phyloP scores from a whole-genome alignment of 2,329 filamentous ascomycete species.

The Pleurostoma richardsiae region DNA sequence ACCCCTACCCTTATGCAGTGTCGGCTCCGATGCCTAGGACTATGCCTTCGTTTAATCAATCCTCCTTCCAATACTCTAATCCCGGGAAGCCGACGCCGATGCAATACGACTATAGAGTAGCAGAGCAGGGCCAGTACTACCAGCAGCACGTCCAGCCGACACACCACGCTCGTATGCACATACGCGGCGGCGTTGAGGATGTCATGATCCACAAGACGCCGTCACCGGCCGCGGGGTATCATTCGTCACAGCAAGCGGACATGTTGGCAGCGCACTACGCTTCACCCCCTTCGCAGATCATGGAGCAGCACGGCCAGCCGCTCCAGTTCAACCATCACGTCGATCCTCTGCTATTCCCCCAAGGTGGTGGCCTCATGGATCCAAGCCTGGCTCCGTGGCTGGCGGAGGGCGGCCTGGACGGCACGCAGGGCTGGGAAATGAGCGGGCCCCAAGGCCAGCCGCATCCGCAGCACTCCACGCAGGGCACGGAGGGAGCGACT shows the following conservation, averaged over 20 bases:
- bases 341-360: too few relatives aligned
- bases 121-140: slow-evolving; percentile 17
- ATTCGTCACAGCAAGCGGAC: slow-evolving; percentile 7
- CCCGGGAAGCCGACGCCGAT: slow-evolving; percentile 29
- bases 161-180: slow-evolving; percentile 13
- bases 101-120: slow-evolving; percentile 26
- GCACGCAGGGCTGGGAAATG: too few relatives aligned
- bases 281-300: slow-evolving; percentile 9
- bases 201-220: slow-evolving; percentile 25
- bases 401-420: too few relatives aligned
- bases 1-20: slow-evolving; percentile 7
- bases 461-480: too few relatives aligned
- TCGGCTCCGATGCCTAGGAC: neutral
- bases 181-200: slow-evolving; percentile 19
- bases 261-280: slow-evolving; percentile 10
- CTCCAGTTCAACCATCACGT: too few relatives aligned
- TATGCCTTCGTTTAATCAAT: slow-evolving; percentile 15
- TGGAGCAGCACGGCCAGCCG: slow-evolving; percentile 6
- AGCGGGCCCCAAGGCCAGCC: too few relatives aligned
- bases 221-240: slow-evolving; percentile 20
- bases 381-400: too few relatives aligned
- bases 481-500: too few relatives aligned
- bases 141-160: slow-evolving; percentile 24
- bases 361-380: too few relatives aligned
- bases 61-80: slow-evolving; percentile 27